phyloP scores from a whole-genome alignment of 1,284 basidiomycete genomes.

The Rhodotorula sp. region DNA sequence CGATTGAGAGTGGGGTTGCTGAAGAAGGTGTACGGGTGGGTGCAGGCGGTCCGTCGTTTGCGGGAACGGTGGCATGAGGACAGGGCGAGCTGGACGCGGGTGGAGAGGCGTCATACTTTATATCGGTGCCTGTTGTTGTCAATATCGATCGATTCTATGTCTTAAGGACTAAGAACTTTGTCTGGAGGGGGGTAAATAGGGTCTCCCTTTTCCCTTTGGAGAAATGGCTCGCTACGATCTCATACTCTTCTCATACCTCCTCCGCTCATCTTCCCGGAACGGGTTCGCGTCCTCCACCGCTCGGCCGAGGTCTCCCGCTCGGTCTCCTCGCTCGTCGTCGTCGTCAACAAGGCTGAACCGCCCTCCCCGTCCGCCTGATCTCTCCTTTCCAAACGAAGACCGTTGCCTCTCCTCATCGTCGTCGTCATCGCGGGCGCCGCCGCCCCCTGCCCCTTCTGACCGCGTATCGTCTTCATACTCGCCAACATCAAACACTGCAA shows the following conservation, averaged over 20 bases:
- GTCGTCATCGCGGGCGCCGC: background rate
- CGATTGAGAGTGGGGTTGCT: background rate
- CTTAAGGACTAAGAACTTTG: no score
- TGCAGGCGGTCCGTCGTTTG: no score
- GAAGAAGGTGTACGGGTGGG: no score
- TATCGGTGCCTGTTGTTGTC: slow-evolving; percentile 1
- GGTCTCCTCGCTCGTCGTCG: slow-evolving; percentile 13
- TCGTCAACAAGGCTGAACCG: background rate
- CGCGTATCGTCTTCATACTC: slow-evolving; percentile 24
- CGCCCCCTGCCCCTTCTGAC: no score
- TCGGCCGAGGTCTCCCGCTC: slow-evolving; percentile 27
- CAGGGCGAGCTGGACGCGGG: no score
- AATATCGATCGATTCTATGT: background rate
- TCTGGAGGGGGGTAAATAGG: background rate
- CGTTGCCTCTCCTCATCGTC: background rate
- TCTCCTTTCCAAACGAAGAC: background rate
- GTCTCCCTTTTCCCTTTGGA: background rate
- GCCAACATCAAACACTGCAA: slow-evolving; percentile 33
- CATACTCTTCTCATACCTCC: background rate
- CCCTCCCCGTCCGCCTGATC: background rate
- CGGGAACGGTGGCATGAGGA: no score
- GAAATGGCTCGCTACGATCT: background rate
- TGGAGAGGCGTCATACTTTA: no score
- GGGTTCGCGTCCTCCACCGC: slow-evolving; percentile 13
- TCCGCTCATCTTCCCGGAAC: slow-evolving; percentile 1